Conservation (phyloP, 192 early-diverging fungal species). For the Radiomyces spectabilis region DNA sequence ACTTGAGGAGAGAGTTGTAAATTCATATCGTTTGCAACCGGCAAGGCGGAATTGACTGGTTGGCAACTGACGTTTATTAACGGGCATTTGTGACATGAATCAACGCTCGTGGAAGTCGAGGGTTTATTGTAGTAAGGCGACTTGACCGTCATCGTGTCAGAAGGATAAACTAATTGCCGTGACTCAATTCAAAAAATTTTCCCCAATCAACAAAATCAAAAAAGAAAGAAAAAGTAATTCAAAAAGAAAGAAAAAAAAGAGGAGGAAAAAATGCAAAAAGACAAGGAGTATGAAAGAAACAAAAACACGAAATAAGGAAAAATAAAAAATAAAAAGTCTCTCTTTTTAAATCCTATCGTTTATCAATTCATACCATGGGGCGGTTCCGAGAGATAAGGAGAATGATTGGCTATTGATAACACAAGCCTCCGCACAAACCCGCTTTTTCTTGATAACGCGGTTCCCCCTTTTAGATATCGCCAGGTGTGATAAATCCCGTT, state of each 20-base stretch:
- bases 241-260: neutral
- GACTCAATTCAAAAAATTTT: neutral
- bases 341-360: slow-evolving; percentile 1
- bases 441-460: too few species aligned
- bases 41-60: too few species aligned
- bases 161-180: neutral
- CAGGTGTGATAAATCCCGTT: too few species aligned
- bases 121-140: slow-evolving; percentile 29
- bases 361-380: too few species aligned
- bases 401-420: slow-evolving; percentile 4
- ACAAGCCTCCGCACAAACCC: too few species aligned
- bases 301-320: slow-evolving; percentile 3
- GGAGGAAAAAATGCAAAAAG: neutral
- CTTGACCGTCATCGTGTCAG: slow-evolving; percentile 14
- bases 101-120: slow-evolving; percentile 29
- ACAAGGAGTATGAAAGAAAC: neutral
- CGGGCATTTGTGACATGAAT: slow-evolving; percentile 29
- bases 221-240: neutral
- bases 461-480: too few species aligned
- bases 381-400: neutral
- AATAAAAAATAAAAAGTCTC: neutral
- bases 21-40: too few species aligned
- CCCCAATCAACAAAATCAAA: neutral
- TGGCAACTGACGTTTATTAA: slow-evolving; percentile 12
- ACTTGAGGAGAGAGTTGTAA: slow-evolving; percentile 12